Base-by-base conservation (phyloP, 192 early-diverging fungal genomes). In the Chytriomyces confervae region DNA sequence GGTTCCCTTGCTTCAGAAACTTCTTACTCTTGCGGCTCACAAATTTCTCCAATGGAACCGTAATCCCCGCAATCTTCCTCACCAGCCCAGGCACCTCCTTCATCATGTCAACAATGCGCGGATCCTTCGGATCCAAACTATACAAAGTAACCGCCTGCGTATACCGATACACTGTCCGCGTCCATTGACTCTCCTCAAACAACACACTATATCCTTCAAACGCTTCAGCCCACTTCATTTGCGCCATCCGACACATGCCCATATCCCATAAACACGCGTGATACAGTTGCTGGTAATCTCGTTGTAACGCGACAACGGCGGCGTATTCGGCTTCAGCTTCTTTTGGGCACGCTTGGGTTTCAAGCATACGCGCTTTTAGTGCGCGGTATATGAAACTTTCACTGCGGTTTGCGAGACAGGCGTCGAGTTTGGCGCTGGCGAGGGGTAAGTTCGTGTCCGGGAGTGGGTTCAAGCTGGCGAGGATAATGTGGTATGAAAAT, bases 211-310 rank as follows among this genome's bases (percentile, higher is more conserved):
- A 93, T 23, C 88, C 89, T 8, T 88, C 79, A 36, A 81, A 82
- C 0, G 93, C 92, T 7, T 81, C 83, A 20, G 82, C 70, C 86
- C 91, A 95, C 51, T 91, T 81, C 0, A 80, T 81, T 36, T 92
- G 76, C 50, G 91, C 83, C 82, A 92, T 89, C 51, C 87, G 84
- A 74, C 87, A 89, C 48, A 92, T 79, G 9, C 91, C 88, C 29
- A 92, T 81, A 75, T 95, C 95, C 93, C 94, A 96, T 61, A 91
- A 90, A 72, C 91, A 93, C 46, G 94, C 87, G 76, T 96, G 94
- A 45, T 87, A 87, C 51, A 96, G 79, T 78, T 94, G 92, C 18
- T 88, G 84, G 94, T 94, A 96, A 16, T 89, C 85, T 13, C 83
- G 78, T 51, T 90, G 89, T 1, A 88, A 80, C 3, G 80, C 79